Evolutionary conservation across 805 yeast species (phyloP), one percentile per base, ranked within the genome.

Genomic region (Pichia insulana): DNA sequence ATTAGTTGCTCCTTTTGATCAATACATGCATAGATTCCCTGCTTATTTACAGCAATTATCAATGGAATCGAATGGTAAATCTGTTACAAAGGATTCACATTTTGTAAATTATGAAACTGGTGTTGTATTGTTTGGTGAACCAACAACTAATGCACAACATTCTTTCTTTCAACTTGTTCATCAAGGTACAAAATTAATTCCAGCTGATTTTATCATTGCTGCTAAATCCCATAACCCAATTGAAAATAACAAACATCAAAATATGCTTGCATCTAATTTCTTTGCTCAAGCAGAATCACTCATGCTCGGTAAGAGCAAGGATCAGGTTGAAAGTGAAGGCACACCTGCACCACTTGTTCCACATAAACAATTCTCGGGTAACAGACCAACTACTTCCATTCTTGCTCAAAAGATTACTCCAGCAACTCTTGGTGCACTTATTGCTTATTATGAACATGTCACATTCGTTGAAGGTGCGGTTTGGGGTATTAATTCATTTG

Each of bases 401-500:
- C 75, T 92, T 64, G 90, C 92, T 41, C 95, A 92, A 73, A 78
- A 86, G 70, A 85, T 90, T 63, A 90, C 97, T 30, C 98, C 98
- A 45, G 97, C 96, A 39, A 69, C 96, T 42, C 76, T 92, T 52
- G 98, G 98, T 70, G 78, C 97, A 36, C 75, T 92, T 68, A 92
- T 92, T 63, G 97, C 95, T 36, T 92, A 92, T 78, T 92, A 92
- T 73, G 98, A 92, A 71, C 96, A 88, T 64, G 77, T 87, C 47
- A 90, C 97, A 34, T 92, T 92, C 70, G 89, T 89, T 46, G 98
- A 92, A 72, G 98, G 98, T 70, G 98, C 98, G 45, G 70, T 92
- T 60, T 90, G 98, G 98, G 92, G 94, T 78, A 89, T 92, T 73
- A 92, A 92, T 80, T 90, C 97, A 16, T 92, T 87, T 63, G 98